Base-by-base conservation (phyloP, 2,329 filamentous ascomycete genomes). In the Epichloe sibirici region DNA sequence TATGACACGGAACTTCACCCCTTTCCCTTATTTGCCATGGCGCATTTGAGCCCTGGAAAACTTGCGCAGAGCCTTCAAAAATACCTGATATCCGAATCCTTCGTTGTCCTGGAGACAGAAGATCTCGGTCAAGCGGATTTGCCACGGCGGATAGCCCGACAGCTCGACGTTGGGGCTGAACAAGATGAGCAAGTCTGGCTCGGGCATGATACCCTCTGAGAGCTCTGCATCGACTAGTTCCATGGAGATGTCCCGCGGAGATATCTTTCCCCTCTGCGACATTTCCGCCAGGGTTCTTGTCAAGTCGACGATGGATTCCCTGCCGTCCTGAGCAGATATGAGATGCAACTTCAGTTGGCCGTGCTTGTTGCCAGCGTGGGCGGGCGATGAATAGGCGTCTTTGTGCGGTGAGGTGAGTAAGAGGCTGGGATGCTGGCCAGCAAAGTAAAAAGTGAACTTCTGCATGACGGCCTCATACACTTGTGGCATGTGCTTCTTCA, bases 121-220 rank as follows among this genome's bases (percentile, higher is more conserved):
- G 53, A 98, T 96, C 74, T 98, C 93, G 0, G 90, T 96, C 64
- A 98, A 72, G 44, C 93, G 81, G 56, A 97, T 79, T 70, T 96
- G 93, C 93, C 93, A 98, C 1, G 93, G 93, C 9, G 93, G 93
- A 66, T 97, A 98, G 9, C 93, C 90, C 51, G 89, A 84, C 45
- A 98, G 71, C 65, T 90, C 84, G 51, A 97, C 82, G 48, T 83
- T 81, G 4, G 90, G 88, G 1, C 86, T 83, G 66, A 98, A 98
- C 8, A 95, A 72, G 51, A 98, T 79, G 54, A 98, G 73, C 13
- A 98, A 74, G 65, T 97, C 90, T 2, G 93, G 93, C 69, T 98
- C 91, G 9, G 80, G 77, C 77, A 94, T 93, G 55, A 95, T 83
- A 49, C 78, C 80, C 63, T 84, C 80, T 13, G 74, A 86, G 49